Base-by-base conservation (phyloP, 495 filamentous ascomycete species). In the Neurospora tetraspora region DNA sequence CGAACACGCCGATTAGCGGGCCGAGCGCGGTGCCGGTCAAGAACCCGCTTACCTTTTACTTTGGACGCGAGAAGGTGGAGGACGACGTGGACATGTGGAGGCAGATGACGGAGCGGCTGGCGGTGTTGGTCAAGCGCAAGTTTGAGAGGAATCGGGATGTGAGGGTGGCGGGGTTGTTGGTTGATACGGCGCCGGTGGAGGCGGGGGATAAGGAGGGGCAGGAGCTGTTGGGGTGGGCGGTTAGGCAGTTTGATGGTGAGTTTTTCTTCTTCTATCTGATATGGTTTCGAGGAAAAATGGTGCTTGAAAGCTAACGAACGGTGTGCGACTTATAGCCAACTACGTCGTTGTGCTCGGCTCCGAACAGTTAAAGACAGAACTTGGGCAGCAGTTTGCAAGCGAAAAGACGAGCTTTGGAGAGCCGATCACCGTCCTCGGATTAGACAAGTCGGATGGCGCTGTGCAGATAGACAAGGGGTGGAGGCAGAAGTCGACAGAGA, bases 41-140 rank as follows among this genome's bases (percentile, higher is more conserved):
- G 83, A 82, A 96, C 75, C 96, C 96, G 23, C 81, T 98, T 71
- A 93, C 94, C n/a, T 98, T 97, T 77, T 92, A 92, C 76, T 94
- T 93, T 81, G 94, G 94, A 11, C 84, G 92, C 71, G 85, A 88
- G 47, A 91, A 84, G 73, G 89, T 93, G 4, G 91, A 96, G 73
- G 92, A 93, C 8, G 92, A 94, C 70, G 83, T 87, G 37, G 85
- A 84, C 53, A 78, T 94, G 14, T 97, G 90, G 79, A 92, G 89
- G 80, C 88, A 90, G 2, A 78, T 98, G 72, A 82, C 92, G 47
- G 91, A 91, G 40, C 86, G 93, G 73, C 83, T 97, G 78, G 96
- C 93, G 16, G 84, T 97, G 36, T 91, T 94, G 14, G 91, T 91
- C 20, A 91, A 89, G 65, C 91, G 88, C 68, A 90, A 94, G 76